Evolutionary conservation across 352 stramenopile genomes (phyloP), one percentile per base, ranked within the genome.

Genomic region (Phytophthora cryptogea): DNA sequence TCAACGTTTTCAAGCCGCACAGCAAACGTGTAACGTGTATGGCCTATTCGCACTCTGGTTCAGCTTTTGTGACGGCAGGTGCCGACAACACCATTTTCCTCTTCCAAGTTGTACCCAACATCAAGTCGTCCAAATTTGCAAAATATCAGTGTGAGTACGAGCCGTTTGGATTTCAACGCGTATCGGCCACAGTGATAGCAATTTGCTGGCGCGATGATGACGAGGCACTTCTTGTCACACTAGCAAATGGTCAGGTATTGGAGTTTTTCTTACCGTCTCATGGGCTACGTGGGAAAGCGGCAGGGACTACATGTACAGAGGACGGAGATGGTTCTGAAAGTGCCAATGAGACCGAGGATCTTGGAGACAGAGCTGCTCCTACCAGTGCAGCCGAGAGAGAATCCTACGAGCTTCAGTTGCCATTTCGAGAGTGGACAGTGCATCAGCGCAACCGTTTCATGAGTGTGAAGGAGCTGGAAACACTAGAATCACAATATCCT

Each of bases 1-100:
- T 81, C 11, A 89, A 91, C 44, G 80, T 90, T 1, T 86, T 97
- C 54, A 98, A 98, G 46, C 91, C 94, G 10, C 94, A 98, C 61
- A 86, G 73, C 49, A 75, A 62, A 8, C 70, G 74, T 16, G 79
- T 98, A 8, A 86, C 72, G 3, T 77, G 67, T 13, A 49, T 97
- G 10, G 49, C 68, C 3, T 97, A 92, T 63, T 90, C 82, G n/a
- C 59, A 79, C 3, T 80, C 83, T 14, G 85, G 83, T 14, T 61
- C 37, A 37, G 27, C 39, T 8, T 75, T 98, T 43, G 90, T 83
- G 7, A 90, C 92, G 2, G 75, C 67, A 14, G 92, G 83, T 49
- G 70, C 68, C 8, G 94, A 98, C 54, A 56, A 54, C 31, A 97
- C 80, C 17, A 63, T 97, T 36, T 97, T 98, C 54, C 76, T 98